Evolutionary conservation across 768 basidiomycete species (phyloP), one percentile per base, ranked within the genome.

Genomic region (Epithele typhae): DNA sequence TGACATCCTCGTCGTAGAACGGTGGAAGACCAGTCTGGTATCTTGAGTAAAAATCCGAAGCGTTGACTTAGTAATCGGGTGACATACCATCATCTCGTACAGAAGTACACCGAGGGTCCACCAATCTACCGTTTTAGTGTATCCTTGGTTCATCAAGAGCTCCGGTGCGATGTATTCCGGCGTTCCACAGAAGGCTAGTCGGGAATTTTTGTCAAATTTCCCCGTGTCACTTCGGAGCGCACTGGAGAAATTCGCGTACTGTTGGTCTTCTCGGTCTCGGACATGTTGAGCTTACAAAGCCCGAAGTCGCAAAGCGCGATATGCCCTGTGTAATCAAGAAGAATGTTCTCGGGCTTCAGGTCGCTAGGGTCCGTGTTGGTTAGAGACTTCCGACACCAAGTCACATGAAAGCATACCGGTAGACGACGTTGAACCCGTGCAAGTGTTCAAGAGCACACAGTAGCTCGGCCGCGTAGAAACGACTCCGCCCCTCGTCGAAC

Each of bases 141-240:
- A 97, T 1, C 96, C 95, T 59, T 92, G 88, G 52, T 89, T 96
- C 63, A 94, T 92, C 52, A 99, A 79, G 30, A 99, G 79, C 64
- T 99, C 95, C 0, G 95, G 95, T 7, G 94, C 93, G 59, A 98
- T 98, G 67, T 98, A 98, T 65, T 99, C 95, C 1, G 95, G 95
- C 5, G 95, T 99, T 6, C 95, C 95, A 60, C 95, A 99, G 76
- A 99, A 99, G 7, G 93, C 87, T 90, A 54, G 33, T 39, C 21
- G 40, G 23, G 43, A 33, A n/a, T n/a, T n/a, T n/a, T n/a, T n/a
- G n/a, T n/a, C n/a, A n/a, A n/a, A n/a, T n/a, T n/a, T n/a, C n/a
- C n/a, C n/a, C n/a, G n/a, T n/a, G n/a, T n/a, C n/a, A n/a, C n/a
- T n/a, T n/a, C n/a, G n/a, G n/a, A n/a, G 51, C 27, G 27, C 25